These are phyloP conservation scores for Fusarium newnesense DNA, from an alignment of 2,329 filamentous ascomycete species.

Conservation along the genomic window DNA sequence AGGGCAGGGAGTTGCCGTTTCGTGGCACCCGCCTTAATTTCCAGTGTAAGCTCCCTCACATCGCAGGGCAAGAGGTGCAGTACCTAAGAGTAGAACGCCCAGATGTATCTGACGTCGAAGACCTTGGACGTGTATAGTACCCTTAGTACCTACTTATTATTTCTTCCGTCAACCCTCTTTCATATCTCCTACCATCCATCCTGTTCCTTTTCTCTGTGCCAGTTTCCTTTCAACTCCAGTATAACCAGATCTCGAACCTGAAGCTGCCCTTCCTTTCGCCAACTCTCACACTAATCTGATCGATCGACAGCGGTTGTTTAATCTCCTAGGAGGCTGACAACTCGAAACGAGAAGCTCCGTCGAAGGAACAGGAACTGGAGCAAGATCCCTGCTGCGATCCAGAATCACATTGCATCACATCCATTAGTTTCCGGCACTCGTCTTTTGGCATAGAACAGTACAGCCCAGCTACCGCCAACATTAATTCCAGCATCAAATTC, in stretches of 20 bases:
- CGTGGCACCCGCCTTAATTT: neutral
- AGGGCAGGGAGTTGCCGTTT: slow-evolving; percentile 8
- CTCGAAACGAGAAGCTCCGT: slow-evolving; percentile 22
- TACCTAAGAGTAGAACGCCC: neutral
- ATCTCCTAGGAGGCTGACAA: neutral
- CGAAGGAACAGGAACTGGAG: slow-evolving; percentile 13
- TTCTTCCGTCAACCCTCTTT: neutral
- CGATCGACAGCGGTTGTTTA: neutral
- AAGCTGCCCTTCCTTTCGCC: slow-evolving; percentile 3
- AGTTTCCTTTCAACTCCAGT: neutral
- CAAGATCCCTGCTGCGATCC: slow-evolving; percentile 29
- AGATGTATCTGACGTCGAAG: slow-evolving; percentile 26
- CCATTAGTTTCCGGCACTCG: neutral
- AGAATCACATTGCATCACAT: neutral
- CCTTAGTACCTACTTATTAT: neutral
- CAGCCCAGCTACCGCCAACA: neutral
- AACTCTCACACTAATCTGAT: neutral
- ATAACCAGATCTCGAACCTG: neutral
- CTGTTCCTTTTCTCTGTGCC: neutral
- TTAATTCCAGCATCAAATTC: neutral
- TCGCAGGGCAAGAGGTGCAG: neutral
- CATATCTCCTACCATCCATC: neutral
- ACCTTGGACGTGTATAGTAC: neutral
- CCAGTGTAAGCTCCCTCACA: neutral
- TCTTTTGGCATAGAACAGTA: neutral